Evolutionary conservation across 2,329 filamentous ascomycete genomes (phyloP), one percentile per base, ranked within the genome.

Genomic region (Phaeoacremonium minimum): DNA sequence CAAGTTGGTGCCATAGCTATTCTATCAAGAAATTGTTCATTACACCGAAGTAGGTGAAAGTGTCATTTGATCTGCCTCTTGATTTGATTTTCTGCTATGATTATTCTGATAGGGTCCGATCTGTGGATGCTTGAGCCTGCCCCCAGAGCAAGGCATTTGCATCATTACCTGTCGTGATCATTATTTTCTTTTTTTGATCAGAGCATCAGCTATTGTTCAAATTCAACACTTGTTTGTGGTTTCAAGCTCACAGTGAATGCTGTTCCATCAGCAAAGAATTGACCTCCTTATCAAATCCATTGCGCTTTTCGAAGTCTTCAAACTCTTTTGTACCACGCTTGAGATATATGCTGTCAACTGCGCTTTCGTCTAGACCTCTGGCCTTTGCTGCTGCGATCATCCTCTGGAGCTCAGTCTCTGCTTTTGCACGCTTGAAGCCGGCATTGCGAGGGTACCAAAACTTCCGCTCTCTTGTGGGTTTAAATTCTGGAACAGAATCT

Each of bases 271-370:
- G 22, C 22, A 26, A n/a, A 26, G 9, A 9, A 26, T 26, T 26
- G 22, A 26, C n/a, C 22, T 26, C 22, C 22, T 26, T 26, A 26
- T 26, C 22, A 26, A 26, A 26, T n/a, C 22, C 22, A 26, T 26
- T 26, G 9, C n/a, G 22, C 22, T n/a, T 9, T n/a, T 26, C 22
- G n/a, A 26, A 26, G 9, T 26, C 22, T 26, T 26, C 9, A n/a
- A 26, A 26, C 22, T 26, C 22, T 26, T 26, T 26, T 9, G 22
- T 26, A 9, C 22, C 22, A 9, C n/a, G 9, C n/a, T n/a, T 9
- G n/a, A 2, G 32, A 14, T 42, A 30, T 17, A 40, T 40, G 29
- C 37, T 40, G 20, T 40, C 37, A n/a, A 40, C 37, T 13, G 37
- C 18, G 17, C 14, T 36, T n/a, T 36, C 33, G 22, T 36, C 37